Conservation (phyloP, 2,329 filamentous ascomycete genomes). For the Graphilbum fragrans region DNA sequence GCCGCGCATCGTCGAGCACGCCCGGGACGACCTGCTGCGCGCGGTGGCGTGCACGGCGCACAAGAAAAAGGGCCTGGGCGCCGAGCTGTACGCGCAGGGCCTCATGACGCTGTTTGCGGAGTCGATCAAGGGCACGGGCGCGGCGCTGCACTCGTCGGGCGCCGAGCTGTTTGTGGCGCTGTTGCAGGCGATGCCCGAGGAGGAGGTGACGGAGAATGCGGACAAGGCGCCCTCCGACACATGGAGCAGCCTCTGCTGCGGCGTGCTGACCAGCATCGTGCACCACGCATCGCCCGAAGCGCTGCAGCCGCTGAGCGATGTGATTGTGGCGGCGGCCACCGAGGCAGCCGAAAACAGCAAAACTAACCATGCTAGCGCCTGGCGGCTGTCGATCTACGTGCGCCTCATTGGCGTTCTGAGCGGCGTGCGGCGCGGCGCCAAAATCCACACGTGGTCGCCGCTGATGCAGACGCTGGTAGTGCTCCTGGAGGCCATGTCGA, state of each 20-base stretch:
- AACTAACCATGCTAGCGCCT: conserved; percentile 16
- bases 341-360: conserved; percentile 24
- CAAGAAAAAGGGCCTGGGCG: conserved; percentile 1
- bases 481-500: conserved; percentile 33
- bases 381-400: conserved; percentile 35
- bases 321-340: conserved; percentile 40
- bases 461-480: conserved; percentile 44
- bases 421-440: conserved; percentile 71
- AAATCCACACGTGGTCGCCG: conserved; percentile 59
- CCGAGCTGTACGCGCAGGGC: conserved; percentile 65
- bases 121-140: conserved; percentile 53
- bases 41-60: conserved; percentile 19
- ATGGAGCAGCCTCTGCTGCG: conserved; percentile 58
- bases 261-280: conserved; percentile 67
- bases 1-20: conserved; percentile 56
- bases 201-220: conserved; percentile 27
- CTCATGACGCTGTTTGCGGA: conserved; percentile 89
- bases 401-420: conserved; percentile 55
- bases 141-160: conserved; percentile 47
- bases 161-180: conserved; percentile 39
- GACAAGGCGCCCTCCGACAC: conserved; percentile 11
- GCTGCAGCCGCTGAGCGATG: conserved; percentile 55
- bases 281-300: conserved; percentile 69
- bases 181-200: conserved; percentile 35
- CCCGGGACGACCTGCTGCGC: conserved; percentile 52